Conservation (phyloP, 768 basidiomycete genomes). For the Suillus alpinus region DNA sequence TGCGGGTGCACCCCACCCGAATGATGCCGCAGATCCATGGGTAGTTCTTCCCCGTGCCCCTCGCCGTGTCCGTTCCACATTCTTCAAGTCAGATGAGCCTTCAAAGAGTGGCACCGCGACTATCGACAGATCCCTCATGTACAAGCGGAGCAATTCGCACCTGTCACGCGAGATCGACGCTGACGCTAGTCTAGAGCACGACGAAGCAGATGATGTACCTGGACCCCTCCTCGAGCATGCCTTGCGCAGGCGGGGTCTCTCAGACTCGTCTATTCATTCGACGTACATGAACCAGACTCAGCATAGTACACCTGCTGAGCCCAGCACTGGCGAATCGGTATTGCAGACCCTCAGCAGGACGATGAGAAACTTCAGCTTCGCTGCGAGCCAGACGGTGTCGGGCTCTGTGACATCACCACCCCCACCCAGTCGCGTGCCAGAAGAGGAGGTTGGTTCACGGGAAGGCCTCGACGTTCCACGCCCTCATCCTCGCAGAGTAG, state of each 20-base stretch:
- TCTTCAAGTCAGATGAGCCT: conserved; percentile 13
- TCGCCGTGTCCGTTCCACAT: conserved; percentile 28
- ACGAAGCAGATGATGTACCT: conserved; percentile 41
- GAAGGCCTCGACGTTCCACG: conserved; percentile 11
- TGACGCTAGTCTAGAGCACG: conserved; percentile 32
- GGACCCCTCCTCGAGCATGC: conserved; percentile 63
- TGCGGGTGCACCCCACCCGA: conserved; percentile 71
- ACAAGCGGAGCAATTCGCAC: conserved; percentile 19
- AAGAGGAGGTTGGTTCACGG: conserved; percentile 1
- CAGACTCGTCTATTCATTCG: conserved; percentile 90
- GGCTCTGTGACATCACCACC: conserved; percentile 15
- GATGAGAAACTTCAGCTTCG: conserved; percentile 47
- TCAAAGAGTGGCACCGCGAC: conserved; percentile 25
- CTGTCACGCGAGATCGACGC: conserved; percentile 69
- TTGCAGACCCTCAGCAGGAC: conserved; percentile 53
- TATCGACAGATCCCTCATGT: conserved; percentile 17
- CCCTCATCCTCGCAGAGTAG: conserved; percentile 20
- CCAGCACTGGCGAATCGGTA: conserved; percentile 34
- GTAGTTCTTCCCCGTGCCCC: conserved; percentile 54
- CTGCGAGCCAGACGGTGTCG: conserved; percentile 28
- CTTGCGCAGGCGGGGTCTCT: conserved; percentile 75
- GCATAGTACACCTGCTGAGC: conserved; percentile 16
- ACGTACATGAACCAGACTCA: conserved; percentile 65
- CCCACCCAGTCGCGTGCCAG: conserved; percentile 3
- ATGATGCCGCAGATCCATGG: conserved; percentile 62